Evolutionary conservation across 805 yeast genomes (phyloP).

Genomic region (Zygosaccharomyces pseudorouxii): DNA sequence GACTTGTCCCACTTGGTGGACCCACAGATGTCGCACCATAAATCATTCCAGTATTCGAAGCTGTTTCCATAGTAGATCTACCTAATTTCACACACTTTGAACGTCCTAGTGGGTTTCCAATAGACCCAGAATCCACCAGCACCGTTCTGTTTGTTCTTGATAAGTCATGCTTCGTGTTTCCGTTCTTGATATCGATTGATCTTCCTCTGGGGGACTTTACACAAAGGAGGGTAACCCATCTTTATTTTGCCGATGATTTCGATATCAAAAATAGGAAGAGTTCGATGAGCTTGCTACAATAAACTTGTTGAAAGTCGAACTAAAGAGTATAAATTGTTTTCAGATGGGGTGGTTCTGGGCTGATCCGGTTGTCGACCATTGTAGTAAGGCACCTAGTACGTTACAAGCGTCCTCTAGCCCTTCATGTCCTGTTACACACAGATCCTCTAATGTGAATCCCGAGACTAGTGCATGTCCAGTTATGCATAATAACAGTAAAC

Average conservation of each 20-base stretch:
- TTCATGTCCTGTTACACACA: constrained; percentile 41
- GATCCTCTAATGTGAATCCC: constrained; percentile 13
- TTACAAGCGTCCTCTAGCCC: constrained; percentile 1
- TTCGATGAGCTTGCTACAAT: not conserved
- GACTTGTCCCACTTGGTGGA: constrained; percentile 1
- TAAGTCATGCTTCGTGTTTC: not conserved
- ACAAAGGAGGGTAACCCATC: not conserved
- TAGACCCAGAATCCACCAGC: not conserved
- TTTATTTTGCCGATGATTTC: not conserved
- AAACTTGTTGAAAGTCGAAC: no score
- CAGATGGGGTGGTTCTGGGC: constrained; percentile 93
- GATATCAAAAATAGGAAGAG: not conserved
- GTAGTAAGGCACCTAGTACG: not conserved
- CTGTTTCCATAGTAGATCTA: constrained; percentile 1
- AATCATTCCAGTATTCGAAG: not conserved
- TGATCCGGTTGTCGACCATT: constrained; percentile 23
- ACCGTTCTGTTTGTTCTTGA: not conserved
- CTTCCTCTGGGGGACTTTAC: not conserved
- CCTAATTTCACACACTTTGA: not conserved
- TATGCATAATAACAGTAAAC: constrained; percentile 28
- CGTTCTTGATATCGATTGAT: not conserved
- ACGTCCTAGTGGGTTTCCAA: not conserved
- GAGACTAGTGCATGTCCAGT: constrained; percentile 32
- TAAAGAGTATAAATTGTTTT: not conserved
- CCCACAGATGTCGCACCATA: constrained; percentile 1